Percentiles rank a stretch among this genome's conserved stretches.
phyloP scores from a whole-genome alignment of 2,329 filamentous ascomycete genomes.

The Dactylellina leptospora region DNA sequence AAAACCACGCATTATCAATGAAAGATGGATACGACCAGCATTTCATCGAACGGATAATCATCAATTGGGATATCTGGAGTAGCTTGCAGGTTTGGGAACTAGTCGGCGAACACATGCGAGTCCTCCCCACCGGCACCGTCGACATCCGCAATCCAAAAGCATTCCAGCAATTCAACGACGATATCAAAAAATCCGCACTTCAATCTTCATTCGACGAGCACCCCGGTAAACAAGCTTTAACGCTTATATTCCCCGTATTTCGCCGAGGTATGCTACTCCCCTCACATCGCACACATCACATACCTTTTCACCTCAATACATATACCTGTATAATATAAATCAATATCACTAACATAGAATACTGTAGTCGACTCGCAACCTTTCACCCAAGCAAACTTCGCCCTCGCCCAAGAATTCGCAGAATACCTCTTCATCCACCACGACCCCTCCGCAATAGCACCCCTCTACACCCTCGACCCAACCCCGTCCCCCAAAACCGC shows the following conservation, averaged over 20 bases:
- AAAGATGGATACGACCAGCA: background rate
- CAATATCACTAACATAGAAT: background rate
- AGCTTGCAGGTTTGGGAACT: slow-evolving; percentile 16
- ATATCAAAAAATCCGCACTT: slow-evolving; percentile 10
- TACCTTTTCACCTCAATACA: background rate
- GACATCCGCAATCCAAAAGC: slow-evolving; percentile 6
- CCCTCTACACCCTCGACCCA: slow-evolving; percentile 14
- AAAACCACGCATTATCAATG: background rate
- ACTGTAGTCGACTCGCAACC: slow-evolving; percentile 14
- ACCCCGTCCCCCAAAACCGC: slow-evolving; percentile 9
- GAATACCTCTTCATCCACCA: slow-evolving; percentile 39
- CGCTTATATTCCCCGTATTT: background rate
- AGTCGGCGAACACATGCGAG: slow-evolving; percentile 13
- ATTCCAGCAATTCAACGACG: slow-evolving; percentile 8
- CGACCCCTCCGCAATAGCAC: slow-evolving; percentile 15
- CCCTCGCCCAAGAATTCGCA: slow-evolving; percentile 23
- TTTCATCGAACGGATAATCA: slow-evolving; percentile 23
- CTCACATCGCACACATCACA: background rate
- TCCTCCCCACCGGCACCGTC: slow-evolving; percentile 18
- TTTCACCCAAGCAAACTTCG: slow-evolving; percentile 6
- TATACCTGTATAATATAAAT: background rate
- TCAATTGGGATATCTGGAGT: slow-evolving; percentile 35
- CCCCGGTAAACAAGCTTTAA: background rate
- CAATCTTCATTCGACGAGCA: background rate
- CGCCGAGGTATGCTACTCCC: background rate